Conservation (phyloP, 208 protist genomes). For the Acanthamoeba polyphaga region DNA sequence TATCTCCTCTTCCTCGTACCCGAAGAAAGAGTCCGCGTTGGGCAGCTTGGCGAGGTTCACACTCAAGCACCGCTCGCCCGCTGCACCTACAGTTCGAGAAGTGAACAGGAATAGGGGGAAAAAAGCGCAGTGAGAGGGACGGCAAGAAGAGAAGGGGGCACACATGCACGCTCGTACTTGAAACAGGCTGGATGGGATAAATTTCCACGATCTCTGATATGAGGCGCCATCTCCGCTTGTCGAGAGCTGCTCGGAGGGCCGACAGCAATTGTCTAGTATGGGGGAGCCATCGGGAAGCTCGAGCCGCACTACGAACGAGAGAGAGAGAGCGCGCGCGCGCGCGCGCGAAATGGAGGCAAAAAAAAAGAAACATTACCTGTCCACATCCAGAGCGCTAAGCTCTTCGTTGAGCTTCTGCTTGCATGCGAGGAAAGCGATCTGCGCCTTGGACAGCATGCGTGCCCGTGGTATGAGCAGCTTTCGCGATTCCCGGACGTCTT, state of each 20-base stretch:
- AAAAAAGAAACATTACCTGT: neutral
- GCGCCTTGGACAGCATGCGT: slow-evolving; percentile 7
- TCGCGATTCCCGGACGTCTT: neutral
- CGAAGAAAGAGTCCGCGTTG: slow-evolving; percentile 66
- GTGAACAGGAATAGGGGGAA: neutral
- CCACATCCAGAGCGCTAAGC: neutral
- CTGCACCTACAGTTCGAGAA: neutral
- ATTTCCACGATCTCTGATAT: slow-evolving; percentile 24
- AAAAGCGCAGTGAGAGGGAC: neutral
- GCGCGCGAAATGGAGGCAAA: too few relatives aligned
- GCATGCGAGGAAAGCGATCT: slow-evolving; percentile 6
- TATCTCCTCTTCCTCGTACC: slow-evolving; percentile 72
- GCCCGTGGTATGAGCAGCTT: slow-evolving; percentile 16
- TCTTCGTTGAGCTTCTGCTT: slow-evolving; percentile 49
- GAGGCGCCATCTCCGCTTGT: slow-evolving; percentile 54
- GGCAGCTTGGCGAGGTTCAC: slow-evolving; percentile 16
- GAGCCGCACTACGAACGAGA: too few relatives aligned
- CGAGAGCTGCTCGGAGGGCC: neutral
- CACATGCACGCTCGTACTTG: neutral
- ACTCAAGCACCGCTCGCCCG: slow-evolving; percentile 3
- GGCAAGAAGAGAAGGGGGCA: neutral
- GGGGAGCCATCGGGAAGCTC: neutral
- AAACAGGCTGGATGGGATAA: slow-evolving; percentile 39
- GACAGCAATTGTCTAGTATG: neutral
- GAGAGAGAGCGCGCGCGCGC: too few relatives aligned